Percentiles rank a stretch among this genome's conserved stretches.
Conservation (phyloP, 805 yeast genomes). For the Metschnikowia continentalis region DNA sequence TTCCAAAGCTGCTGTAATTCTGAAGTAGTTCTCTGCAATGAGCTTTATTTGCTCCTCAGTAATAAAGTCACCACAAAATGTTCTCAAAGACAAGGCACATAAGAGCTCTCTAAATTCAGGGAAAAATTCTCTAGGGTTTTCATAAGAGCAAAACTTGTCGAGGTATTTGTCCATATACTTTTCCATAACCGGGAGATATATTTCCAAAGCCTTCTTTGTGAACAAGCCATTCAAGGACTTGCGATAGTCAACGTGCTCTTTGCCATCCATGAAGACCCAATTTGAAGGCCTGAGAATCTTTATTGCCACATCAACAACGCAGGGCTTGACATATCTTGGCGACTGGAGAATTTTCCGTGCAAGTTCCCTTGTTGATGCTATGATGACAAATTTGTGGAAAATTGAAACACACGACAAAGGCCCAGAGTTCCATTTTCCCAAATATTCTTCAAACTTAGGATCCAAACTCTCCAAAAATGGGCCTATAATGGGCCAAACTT, state of each 20-base stretch:
- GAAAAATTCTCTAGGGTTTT: slow-evolving; percentile 75
- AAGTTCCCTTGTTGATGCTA: slow-evolving; percentile 18
- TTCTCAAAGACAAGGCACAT: slow-evolving; percentile 89
- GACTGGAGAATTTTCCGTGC: slow-evolving; percentile 34
- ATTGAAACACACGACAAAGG: slow-evolving; percentile 94
- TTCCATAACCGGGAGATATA: slow-evolving; percentile 83
- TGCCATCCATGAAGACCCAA: slow-evolving; percentile 98
- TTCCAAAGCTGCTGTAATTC: slow-evolving; percentile 93
- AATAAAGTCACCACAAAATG: slow-evolving; percentile 95
- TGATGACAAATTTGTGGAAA: slow-evolving; percentile 93
- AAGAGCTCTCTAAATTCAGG: slow-evolving; percentile 91
- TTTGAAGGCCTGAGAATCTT: slow-evolving; percentile 91
- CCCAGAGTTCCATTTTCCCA: slow-evolving; percentile 92
- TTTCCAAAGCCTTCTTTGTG: slow-evolving; percentile 75
- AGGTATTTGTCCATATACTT: slow-evolving; percentile 78
- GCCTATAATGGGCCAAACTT: slow-evolving; percentile 93
- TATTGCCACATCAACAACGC: slow-evolving; percentile 95
- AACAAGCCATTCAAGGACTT: slow-evolving; percentile 85
- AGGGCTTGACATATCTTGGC: slow-evolving; percentile 88
- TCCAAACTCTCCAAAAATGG: slow-evolving; percentile 92
- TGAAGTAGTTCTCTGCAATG: slow-evolving; percentile 88
- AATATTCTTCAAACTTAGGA: slow-evolving; percentile 92
- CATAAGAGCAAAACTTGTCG: slow-evolving; percentile 56
- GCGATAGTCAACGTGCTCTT: slow-evolving; percentile 91
- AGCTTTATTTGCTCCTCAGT: slow-evolving; percentile 84